phyloP scores from a whole-genome alignment of 306 rosid species.

The Begonia masoniana region DNA sequence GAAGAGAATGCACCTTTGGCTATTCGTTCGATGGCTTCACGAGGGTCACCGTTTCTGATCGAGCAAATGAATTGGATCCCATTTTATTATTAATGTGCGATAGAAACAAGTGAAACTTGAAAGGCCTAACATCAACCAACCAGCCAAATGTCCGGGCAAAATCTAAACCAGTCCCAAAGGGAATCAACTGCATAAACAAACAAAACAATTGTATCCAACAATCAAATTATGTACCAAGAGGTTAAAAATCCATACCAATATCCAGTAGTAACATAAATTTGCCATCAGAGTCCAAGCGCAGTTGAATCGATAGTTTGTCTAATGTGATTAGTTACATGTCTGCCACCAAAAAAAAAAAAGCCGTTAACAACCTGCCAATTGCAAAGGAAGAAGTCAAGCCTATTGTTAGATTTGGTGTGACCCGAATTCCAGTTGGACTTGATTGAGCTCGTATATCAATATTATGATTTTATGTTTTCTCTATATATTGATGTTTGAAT shows the following conservation, averaged over 20 bases:
- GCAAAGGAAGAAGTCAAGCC: no score
- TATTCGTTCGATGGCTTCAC: conserved; percentile 73
- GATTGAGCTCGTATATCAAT: no score
- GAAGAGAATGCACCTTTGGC: conserved; percentile 34
- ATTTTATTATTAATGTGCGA: conserved; percentile 14
- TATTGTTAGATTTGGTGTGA: no score
- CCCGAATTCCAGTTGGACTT: no score
- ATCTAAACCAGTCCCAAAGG: conserved; percentile 92
- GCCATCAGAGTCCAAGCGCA: no score
- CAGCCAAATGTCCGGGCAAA: conserved; percentile 83
- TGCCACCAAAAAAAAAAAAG: no score
- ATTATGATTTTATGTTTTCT: no score
- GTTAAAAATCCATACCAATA: no score
- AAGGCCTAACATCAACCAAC: conserved; percentile 29
- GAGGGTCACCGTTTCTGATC: conserved; percentile 72
- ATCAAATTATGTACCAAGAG: no score
- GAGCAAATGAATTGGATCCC: conserved; percentile 10
- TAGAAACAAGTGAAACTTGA: conserved; percentile 1
- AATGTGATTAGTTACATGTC: no score
- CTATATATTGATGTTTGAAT: no score
- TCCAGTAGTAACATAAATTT: no score
- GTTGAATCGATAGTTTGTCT: conserved; percentile 48
- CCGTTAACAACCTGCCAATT: conserved; percentile 81
- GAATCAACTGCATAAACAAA: conserved; percentile 76
- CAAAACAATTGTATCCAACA: conserved; percentile 5